Evolutionary conservation across 768 basidiomycete genomes (phyloP).

Genomic region (Tulasnella sp.): DNA sequence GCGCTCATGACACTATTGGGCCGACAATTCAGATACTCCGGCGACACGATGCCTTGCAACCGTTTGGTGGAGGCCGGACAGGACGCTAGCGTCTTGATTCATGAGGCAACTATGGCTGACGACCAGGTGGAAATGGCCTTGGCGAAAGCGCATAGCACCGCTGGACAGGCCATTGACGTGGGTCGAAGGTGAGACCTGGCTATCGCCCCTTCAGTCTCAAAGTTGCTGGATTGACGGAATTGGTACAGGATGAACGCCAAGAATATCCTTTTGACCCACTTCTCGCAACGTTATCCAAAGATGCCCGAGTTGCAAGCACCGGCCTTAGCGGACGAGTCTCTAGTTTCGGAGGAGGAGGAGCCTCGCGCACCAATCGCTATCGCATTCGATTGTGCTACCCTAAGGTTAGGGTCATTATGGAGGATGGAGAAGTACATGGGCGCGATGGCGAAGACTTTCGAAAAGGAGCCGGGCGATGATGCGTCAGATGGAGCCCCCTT

Average conservation of each 20-base stretch:
- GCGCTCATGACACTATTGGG: background rate
- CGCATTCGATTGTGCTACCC: slow-evolving; percentile 71
- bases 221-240: background rate
- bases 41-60: slow-evolving; percentile 75
- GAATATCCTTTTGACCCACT: slow-evolving; percentile 87
- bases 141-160: slow-evolving; percentile 80
- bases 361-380: slow-evolving; percentile 48
- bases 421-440: slow-evolving; percentile 70
- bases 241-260: slow-evolving; percentile 67
- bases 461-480: slow-evolving; percentile 30
- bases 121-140: slow-evolving; percentile 65
- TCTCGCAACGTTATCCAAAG: slow-evolving; percentile 89
- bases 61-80: slow-evolving; percentile 56
- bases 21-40: slow-evolving; percentile 64
- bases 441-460: slow-evolving; percentile 47
- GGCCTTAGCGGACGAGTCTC: background rate
- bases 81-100: slow-evolving; percentile 74
- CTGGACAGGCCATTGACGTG: slow-evolving; percentile 76
- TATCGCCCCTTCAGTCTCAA: background rate
- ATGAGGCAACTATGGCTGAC: slow-evolving; percentile 90
- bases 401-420: slow-evolving; percentile 76
- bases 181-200: slow-evolving; percentile 49
- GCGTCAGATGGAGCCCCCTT: slow-evolving; percentile 18
- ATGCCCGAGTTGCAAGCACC: slow-evolving; percentile 50
- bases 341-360: background rate